Conservation (phyloP, 1,139 yeast species). For the Taphrina betulina region DNA sequence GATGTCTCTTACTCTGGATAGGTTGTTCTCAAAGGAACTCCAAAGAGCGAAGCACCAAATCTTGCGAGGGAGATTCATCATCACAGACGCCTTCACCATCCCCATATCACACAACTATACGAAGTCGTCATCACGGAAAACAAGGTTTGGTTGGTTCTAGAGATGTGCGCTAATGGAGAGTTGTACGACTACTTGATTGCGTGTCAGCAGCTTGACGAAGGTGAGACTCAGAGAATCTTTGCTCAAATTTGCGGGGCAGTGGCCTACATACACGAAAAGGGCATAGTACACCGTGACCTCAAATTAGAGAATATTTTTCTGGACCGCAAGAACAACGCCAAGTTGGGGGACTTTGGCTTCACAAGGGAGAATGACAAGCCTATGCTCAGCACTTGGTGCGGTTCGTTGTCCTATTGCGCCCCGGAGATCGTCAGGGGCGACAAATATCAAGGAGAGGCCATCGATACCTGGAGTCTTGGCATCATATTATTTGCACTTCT, state of each 20-base stretch:
- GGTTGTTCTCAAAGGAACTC: constrained; percentile 78
- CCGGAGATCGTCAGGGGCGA: constrained; percentile 75
- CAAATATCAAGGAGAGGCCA: constrained; percentile 69
- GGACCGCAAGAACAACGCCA: constrained; percentile 67
- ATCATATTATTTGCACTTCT: constrained; percentile 86
- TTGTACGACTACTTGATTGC: constrained; percentile 68
- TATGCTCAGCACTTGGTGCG: constrained; percentile 79
- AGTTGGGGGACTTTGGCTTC: constrained; percentile 89
- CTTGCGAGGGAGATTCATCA: constrained; percentile 90
- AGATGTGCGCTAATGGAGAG: constrained; percentile 88
- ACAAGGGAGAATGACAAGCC: constrained; percentile 70
- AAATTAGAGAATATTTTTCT: constrained; percentile 81
- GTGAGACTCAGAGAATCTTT: constrained; percentile 61
- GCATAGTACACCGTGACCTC: constrained; percentile 86
- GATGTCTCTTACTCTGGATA: constrained; percentile 33
- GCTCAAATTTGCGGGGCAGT: constrained; percentile 81
- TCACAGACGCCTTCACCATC: constrained; percentile 79
- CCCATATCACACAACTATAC: constrained; percentile 77
- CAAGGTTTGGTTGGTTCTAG: constrained; percentile 81
- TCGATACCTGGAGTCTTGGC: constrained; percentile 92
- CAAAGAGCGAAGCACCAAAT: constrained; percentile 71
- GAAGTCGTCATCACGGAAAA: constrained; percentile 82
- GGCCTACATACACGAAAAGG: constrained; percentile 74
- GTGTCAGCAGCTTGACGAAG: constrained; percentile 52
- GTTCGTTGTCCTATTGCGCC: constrained; percentile 95